Evolutionary conservation across 257 asterid genomes (phyloP), one percentile per base, ranked within the genome.

Genomic region (Rehmannia glutinosa): DNA sequence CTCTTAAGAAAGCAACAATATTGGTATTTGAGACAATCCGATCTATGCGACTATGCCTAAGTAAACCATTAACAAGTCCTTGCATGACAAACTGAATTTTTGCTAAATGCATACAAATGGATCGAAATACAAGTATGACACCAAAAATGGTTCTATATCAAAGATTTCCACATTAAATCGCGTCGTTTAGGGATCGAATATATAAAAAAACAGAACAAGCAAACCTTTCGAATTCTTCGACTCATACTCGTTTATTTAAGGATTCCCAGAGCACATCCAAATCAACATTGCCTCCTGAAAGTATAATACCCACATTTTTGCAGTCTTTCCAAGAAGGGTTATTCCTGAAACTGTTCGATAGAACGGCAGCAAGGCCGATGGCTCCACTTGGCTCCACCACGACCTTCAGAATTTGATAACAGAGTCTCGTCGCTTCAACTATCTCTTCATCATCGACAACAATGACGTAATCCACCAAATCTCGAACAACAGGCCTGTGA

Each of bases 371-470:
- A 33, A 93, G 96, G 52, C 96, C 99, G 6, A 93, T 86, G 27
- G 96, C 99, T 67, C 97, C 99, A 50, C 96, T 93, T 8, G 99
- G 97, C 75, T 90, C 99, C 55, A 90, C 96, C 0, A 94, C 90
- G 0, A 88, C 84, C 81, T 93, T 93, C 79, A 93, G 78, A 68
- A 90, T 81, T 73, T 86, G 84, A 16, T 93, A 93, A 54, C 96
- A 90, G 15, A 84, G 82, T 64, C 81, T 79, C 95, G 75, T 88
- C 28, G 96, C 97, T 73, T 83, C 88, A 32, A 85, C 35, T 70
- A 93, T 88, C 70, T 93, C 95, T 57, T 74, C 61, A 63, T 93
- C 99, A 50, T 88, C 95, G 0, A 93, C 96, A 12, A 80, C 65
- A 27, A 93, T 82, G 61, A 93, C 23, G 9, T 78, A 91, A 13